These are phyloP conservation scores for Euphrasia confusa DNA, from an alignment of 257 asterid species.

Conservation along the genomic window DNA sequence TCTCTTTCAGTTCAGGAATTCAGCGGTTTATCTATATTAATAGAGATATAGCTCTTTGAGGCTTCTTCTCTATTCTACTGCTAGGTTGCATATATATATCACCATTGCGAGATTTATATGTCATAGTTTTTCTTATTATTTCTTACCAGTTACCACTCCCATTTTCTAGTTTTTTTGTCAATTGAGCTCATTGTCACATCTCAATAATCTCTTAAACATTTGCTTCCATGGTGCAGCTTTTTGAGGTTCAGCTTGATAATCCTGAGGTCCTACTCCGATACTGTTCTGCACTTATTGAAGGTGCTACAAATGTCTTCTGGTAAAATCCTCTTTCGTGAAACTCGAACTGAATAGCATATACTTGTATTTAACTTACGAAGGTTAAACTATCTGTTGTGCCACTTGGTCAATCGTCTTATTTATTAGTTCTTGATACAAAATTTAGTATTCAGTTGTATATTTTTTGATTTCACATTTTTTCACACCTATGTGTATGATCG, in stretches of 20 bases:
- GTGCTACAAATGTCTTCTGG: constrained; percentile 96
- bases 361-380: constrained; percentile 42
- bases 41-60: constrained; percentile 15
- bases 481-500: constrained; percentile 3
- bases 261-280: constrained; percentile 78
- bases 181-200: constrained; percentile 15
- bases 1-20: constrained; percentile 10
- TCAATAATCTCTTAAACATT: constrained; percentile 2
- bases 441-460: constrained; percentile 6
- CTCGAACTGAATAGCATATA: constrained; percentile 18
- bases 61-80: constrained; percentile 26
- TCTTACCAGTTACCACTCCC: neutral
- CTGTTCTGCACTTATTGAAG: constrained; percentile 92
- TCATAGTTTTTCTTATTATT: neutral
- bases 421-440: neutral
- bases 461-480: neutral
- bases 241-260: constrained; percentile 74
- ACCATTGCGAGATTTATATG: constrained; percentile 12
- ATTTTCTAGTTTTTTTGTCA: constrained; percentile 2
- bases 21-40: neutral
- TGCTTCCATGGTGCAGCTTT: constrained; percentile 52
- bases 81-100: constrained; percentile 25
- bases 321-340: constrained; percentile 33
- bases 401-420: constrained; percentile 1
- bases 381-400: constrained; percentile 35